Conservation (phyloP, 768 basidiomycete genomes). For the Mycena rebaudengoi region DNA sequence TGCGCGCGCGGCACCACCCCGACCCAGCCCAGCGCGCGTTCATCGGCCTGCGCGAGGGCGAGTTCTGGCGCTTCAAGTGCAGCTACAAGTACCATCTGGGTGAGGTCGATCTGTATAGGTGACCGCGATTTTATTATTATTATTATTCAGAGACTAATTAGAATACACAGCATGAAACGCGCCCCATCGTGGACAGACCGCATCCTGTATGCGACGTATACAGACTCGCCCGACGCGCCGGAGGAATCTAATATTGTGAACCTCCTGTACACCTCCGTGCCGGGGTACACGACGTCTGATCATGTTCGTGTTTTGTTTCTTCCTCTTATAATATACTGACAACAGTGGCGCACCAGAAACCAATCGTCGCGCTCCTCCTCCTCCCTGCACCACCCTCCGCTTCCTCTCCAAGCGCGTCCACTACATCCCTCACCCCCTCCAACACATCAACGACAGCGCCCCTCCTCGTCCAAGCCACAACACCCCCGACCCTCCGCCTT, state of each 20-base stretch:
- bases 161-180: slow-evolving; percentile 67
- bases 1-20: slow-evolving; percentile 67
- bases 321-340: background rate
- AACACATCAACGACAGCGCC: slow-evolving; percentile 59
- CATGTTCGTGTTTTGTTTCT: slow-evolving; percentile 63
- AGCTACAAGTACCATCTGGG: slow-evolving; percentile 90
- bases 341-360: slow-evolving; percentile 77
- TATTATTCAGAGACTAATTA: background rate
- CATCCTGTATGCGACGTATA: slow-evolving; percentile 82
- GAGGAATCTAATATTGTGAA: slow-evolving; percentile 66
- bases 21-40: slow-evolving; percentile 61
- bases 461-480: no score
- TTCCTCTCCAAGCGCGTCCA: slow-evolving; percentile 46
- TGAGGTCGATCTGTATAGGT: slow-evolving; percentile 86
- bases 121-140: slow-evolving; percentile 28
- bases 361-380: slow-evolving; percentile 78
- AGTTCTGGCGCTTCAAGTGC: slow-evolving; percentile 89
- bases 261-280: slow-evolving; percentile 80
- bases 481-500: slow-evolving; percentile 57
- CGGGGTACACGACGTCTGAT: slow-evolving; percentile 88
- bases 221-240: slow-evolving; percentile 63
- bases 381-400: slow-evolving; percentile 54
- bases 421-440: slow-evolving; percentile 57
- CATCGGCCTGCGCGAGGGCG: slow-evolving; percentile 82
- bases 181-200: slow-evolving; percentile 94